These are phyloP conservation scores for Verticillium nubilum DNA, from an alignment of 2,329 filamentous ascomycete genomes.

Conservation along the genomic window DNA sequence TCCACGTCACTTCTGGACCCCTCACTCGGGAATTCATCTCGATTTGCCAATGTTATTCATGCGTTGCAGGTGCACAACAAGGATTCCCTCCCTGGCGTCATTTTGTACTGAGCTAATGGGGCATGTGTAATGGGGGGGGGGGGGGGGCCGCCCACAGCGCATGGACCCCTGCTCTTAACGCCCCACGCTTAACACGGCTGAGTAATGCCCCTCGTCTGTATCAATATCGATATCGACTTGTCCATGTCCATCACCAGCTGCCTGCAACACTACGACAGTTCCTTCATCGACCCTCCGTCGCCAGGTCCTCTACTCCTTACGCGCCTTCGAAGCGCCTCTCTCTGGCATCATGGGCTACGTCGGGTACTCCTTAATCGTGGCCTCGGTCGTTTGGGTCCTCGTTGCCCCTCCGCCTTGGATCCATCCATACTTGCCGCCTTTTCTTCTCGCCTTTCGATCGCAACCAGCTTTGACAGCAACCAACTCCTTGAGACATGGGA, in stretches of 20 bases:
- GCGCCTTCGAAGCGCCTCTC: background rate
- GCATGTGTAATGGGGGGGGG: background rate
- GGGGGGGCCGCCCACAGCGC: background rate
- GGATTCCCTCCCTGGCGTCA: background rate
- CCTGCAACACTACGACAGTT: background rate
- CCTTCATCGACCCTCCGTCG: no score
- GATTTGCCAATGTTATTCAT: background rate
- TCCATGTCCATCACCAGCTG: background rate
- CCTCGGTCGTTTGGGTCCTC: conserved; percentile 52
- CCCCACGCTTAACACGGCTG: background rate
- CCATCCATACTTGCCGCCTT: conserved; percentile 34
- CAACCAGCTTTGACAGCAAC: background rate
- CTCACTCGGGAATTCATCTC: background rate
- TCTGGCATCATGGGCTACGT: conserved; percentile 44
- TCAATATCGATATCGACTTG: background rate
- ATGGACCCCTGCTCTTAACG: background rate
- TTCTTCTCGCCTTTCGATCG: conserved; percentile 20
- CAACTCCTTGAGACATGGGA: background rate
- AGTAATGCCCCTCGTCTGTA: background rate
- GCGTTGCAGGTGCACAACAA: background rate
- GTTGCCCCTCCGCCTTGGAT: conserved; percentile 49
- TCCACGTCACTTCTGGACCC: background rate
- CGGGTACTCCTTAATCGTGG: conserved; percentile 57
- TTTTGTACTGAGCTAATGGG: background rate
- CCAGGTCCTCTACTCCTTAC: background rate